phyloP scores from a whole-genome alignment of 192 early-diverging fungal species.

The Gigaspora rosea region DNA sequence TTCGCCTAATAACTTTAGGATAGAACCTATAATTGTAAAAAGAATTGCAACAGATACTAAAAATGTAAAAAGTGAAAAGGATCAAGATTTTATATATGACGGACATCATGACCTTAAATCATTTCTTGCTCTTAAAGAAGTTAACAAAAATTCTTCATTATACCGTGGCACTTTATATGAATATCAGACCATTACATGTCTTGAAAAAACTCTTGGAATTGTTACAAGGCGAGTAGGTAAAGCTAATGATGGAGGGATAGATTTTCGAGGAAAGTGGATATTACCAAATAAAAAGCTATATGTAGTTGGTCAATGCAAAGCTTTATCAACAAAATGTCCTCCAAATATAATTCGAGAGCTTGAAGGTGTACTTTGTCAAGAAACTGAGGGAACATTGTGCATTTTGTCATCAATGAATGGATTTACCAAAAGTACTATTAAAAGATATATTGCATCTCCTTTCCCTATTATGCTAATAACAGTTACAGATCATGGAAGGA shows the following conservation, averaged over 20 bases:
- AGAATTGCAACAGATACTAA: too few relatives aligned
- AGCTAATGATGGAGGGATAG: conserved; percentile 25
- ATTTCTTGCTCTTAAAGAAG: conserved; percentile 10
- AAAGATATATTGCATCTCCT: background rate
- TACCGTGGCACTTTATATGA: conserved; percentile 31
- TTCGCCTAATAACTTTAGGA: too few relatives aligned
- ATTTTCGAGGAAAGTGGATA: conserved; percentile 25
- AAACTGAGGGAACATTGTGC: background rate
- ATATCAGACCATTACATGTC: conserved; percentile 25
- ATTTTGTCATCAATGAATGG: conserved; percentile 17
- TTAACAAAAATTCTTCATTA: background rate
- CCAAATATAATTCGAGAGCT: conserved; percentile 21
- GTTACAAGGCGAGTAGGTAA: background rate
- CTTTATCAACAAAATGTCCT: background rate
- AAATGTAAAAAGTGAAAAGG: too few relatives aligned
- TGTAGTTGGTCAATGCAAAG: conserved; percentile 31
- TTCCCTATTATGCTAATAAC: conserved; percentile 10
- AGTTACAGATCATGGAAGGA: background rate
- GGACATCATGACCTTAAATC: conserved; percentile 17
- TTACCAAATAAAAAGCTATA: conserved; percentile 14
- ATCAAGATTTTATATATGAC: too few relatives aligned
- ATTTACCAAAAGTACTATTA: background rate
- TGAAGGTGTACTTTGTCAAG: conserved; percentile 10
- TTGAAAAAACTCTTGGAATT: conserved; percentile 23
- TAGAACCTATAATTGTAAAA: too few relatives aligned